Conservation (phyloP, 257 asterid species). For the Nicotiana benthamiana region DNA sequence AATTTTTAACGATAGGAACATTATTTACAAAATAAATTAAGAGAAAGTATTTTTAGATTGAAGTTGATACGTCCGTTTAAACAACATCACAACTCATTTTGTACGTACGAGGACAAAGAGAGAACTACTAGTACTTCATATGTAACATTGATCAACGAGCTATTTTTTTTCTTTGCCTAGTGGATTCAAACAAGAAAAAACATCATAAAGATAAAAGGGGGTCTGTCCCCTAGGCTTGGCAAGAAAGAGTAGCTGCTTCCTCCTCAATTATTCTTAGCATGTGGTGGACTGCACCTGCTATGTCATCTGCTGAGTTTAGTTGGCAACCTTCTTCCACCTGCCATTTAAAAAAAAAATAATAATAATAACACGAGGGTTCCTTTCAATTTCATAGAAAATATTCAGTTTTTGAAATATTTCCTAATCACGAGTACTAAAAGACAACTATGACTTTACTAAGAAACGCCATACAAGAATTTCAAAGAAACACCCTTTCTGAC, state of each 20-base stretch:
- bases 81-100: constrained; percentile 10
- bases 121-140: constrained; percentile 9
- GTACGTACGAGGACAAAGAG: constrained; percentile 11
- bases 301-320: constrained; percentile 80
- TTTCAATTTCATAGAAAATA: background rate
- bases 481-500: constrained; percentile 13
- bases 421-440: background rate
- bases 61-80: no score
- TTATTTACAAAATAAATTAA: no score
- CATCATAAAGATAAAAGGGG: background rate
- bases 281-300: constrained; percentile 88
- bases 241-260: constrained; percentile 51
- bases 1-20: no score
- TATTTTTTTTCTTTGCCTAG: background rate
- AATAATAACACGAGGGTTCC: background rate
- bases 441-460: constrained; percentile 11
- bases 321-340: constrained; percentile 98
- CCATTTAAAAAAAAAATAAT: background rate
- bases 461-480: constrained; percentile 7
- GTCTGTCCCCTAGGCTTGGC: constrained; percentile 36
- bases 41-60: no score
- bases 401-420: background rate
- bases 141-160: constrained; percentile 2
- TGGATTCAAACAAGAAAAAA: background rate
- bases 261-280: constrained; percentile 90